Percentiles rank a stretch among this genome's conserved stretches.
phyloP scores from a whole-genome alignment of 2,329 filamentous ascomycete genomes.

The Endoconidiophora polonica region DNA sequence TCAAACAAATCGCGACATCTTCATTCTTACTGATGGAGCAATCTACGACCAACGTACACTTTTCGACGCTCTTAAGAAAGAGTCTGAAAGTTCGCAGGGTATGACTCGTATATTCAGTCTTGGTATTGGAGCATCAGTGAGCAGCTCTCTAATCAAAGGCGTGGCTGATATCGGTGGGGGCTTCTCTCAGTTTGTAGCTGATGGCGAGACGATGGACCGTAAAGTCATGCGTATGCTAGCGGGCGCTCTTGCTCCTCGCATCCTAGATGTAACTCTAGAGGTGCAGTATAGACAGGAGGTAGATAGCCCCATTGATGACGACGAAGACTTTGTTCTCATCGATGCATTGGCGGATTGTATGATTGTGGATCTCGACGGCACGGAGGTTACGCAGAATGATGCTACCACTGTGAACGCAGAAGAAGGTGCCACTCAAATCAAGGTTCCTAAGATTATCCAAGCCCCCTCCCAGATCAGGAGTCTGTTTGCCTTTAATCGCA shows the following conservation, averaged over 20 bases:
- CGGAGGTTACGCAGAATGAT: neutral
- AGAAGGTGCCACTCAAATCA: slow-evolving; percentile 30
- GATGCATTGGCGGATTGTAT: slow-evolving; percentile 37
- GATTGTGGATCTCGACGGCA: slow-evolving; percentile 20
- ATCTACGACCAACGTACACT: slow-evolving; percentile 30
- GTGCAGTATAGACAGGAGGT: slow-evolving; percentile 33
- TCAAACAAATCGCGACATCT: slow-evolving; percentile 35
- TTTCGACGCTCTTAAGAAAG: slow-evolving; percentile 28
- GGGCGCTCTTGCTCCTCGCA: slow-evolving; percentile 48
- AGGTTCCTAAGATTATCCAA: slow-evolving; percentile 42
- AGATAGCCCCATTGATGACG: slow-evolving; percentile 12
- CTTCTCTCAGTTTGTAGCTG: slow-evolving; percentile 43
- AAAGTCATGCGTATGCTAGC: slow-evolving; percentile 62
- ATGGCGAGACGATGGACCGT: slow-evolving; percentile 48
- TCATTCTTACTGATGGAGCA: slow-evolving; percentile 40
- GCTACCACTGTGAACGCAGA: slow-evolving; percentile 12
- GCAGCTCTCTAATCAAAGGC: slow-evolving; percentile 36
- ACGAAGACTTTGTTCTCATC: slow-evolving; percentile 39
- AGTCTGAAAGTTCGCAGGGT: slow-evolving; percentile 24
- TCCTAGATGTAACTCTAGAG: slow-evolving; percentile 46
- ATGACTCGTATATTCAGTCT: slow-evolving; percentile 36
- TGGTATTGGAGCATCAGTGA: slow-evolving; percentile 34
- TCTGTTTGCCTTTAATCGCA: slow-evolving; percentile 50
- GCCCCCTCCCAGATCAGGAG: slow-evolving; percentile 45
- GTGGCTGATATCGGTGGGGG: slow-evolving; percentile 37